A percentile compares a stretch with the other conserved stretches of the same genome.
Conservation (phyloP, 2,329 filamentous ascomycete genomes). For the Monosporascus sp. region DNA sequence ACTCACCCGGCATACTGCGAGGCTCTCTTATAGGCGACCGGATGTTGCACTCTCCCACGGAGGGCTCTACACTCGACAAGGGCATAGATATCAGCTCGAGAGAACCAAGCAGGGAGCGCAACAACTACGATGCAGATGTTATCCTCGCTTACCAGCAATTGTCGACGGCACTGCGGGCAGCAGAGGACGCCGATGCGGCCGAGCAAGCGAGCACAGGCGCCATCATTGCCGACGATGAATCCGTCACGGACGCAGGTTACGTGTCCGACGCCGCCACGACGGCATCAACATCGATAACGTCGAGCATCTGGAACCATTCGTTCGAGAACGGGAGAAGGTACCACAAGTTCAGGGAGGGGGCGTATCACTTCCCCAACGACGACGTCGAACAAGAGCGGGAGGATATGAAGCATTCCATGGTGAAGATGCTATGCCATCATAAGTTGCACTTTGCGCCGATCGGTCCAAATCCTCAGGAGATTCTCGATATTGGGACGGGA, state of each 20-base stretch:
- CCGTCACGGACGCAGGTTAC: conserved; percentile 13
- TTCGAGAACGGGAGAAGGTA: conserved; percentile 39
- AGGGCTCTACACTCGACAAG: background rate
- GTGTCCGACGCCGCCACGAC: conserved; percentile 14
- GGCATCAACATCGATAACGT: conserved; percentile 25
- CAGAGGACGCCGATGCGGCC: conserved; percentile 5
- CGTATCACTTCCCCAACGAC: conserved; percentile 36
- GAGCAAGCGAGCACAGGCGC: conserved; percentile 6
- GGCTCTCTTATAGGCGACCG: too few species aligned
- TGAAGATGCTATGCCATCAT: conserved; percentile 22
- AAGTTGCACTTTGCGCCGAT: conserved; percentile 16
- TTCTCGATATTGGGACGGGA: conserved; percentile 28
- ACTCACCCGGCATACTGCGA: background rate
- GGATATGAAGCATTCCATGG: conserved; percentile 22
- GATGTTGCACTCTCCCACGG: background rate
- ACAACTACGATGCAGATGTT: background rate
- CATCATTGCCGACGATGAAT: conserved; percentile 5
- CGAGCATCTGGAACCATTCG: conserved; percentile 32
- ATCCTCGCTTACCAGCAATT: background rate
- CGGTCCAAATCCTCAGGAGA: conserved; percentile 10
- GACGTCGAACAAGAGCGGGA: conserved; percentile 39
- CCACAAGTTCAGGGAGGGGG: conserved; percentile 34
- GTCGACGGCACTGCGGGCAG: conserved; percentile 1
- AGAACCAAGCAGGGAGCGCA: background rate
- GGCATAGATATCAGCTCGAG: background rate